These are phyloP conservation scores for Fusarium sp. DNA, from an alignment of 2,329 filamentous ascomycete genomes.

Conservation along the genomic window DNA sequence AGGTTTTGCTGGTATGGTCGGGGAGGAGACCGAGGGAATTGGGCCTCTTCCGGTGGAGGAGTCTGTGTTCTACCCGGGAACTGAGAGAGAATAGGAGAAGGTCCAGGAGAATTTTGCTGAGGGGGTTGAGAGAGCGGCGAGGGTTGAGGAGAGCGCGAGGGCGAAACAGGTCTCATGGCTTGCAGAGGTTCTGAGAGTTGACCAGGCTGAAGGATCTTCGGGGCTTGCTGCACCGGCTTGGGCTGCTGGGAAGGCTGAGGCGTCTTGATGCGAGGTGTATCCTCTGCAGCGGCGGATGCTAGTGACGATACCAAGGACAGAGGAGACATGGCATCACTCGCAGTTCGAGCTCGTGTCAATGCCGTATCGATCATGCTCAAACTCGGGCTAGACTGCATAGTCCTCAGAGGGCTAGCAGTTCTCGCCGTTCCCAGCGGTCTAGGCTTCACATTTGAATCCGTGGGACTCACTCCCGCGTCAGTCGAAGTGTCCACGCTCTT, in stretches of 20 bases:
- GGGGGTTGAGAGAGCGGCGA: conserved; percentile 40
- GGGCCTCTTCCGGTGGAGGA: not conserved
- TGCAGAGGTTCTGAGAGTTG: conserved; percentile 33
- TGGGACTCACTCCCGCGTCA: conserved; percentile 36
- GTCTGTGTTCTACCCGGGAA: conserved; percentile 22
- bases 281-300: conserved; percentile 27
- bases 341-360: conserved; percentile 38
- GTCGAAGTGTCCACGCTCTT: conserved; percentile 34
- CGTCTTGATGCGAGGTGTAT: conserved; percentile 24
- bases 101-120: conserved; percentile 32
- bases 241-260: conserved; percentile 34
- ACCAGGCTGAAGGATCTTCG: conserved; percentile 36
- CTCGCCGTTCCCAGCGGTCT: conserved; percentile 33
- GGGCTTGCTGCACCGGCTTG: conserved; percentile 23
- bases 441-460: conserved; percentile 35
- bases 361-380: conserved; percentile 39
- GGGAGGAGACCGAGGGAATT: conserved; percentile 19
- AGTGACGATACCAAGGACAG: conserved; percentile 38
- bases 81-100: conserved; percentile 25
- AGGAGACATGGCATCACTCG: conserved; percentile 44
- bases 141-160: conserved; percentile 34
- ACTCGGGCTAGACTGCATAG: conserved; percentile 47
- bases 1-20: conserved; percentile 5
- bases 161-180: conserved; percentile 24
- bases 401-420: conserved; percentile 44